Evolutionary conservation across 2,329 filamentous ascomycete genomes (phyloP), one percentile per base, ranked within the genome.

Genomic region (Cladosporium cucumerinum): DNA sequence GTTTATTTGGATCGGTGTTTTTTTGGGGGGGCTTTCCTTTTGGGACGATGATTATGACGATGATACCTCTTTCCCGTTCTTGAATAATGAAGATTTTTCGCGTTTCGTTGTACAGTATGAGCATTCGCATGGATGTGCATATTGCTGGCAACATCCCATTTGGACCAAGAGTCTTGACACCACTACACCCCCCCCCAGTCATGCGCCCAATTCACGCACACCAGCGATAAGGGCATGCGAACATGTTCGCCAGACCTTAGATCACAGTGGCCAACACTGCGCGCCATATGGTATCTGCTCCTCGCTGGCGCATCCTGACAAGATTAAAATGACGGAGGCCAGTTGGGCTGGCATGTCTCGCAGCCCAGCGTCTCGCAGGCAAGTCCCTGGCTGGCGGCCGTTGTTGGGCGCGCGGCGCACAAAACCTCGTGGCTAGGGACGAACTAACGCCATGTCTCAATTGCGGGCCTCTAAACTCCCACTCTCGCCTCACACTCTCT

Each of bases 341-440:
- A 58, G 57, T 60, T 25, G 57, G 57, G 57, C 57, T 28, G 54
- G 39, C 26, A 61, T 61, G 58, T 62, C 60, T 62, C 48, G 60
- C 25, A 32, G 60, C 60, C 60, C 60, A 62, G 60, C 60, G 30
- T 6, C 54, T 32, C 26, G 26, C 26, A 28, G 25, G 51, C 51
- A 54, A 28, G n/a, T 54, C 51, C 51, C 51, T 32, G 51, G 48
- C 25, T 25, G 48, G n/a, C 30, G 59, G 21, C 36, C 36, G 36
- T 60, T 48, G 28, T 61, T 25, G 48, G 49, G 46, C 32, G 16
- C 28, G 32, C 18, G 30, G 32, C 55, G 23, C 55, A 34, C 52
- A 52, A 52, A 62, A 55, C 60, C 60, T 62, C 60, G 60, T 62
- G 60, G 60, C 60, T 62, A 52, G n/a, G n/a, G n/a, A 28, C 36